Base-by-base conservation (phyloP, 192 early-diverging fungal species). In the Piromyces sp. region DNA sequence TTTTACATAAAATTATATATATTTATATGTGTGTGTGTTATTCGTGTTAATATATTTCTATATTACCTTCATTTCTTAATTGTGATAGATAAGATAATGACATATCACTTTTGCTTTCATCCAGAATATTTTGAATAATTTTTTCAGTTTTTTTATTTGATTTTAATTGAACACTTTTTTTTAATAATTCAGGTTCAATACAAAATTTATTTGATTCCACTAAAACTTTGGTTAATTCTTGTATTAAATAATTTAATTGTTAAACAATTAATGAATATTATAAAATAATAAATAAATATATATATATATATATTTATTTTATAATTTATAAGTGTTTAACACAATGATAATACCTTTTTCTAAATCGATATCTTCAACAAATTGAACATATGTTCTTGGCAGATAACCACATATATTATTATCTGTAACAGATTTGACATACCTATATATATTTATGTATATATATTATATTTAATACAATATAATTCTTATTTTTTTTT, bases 341-440 rank as follows among this genome's bases (percentile, higher is more conserved):
- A n/a, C n/a, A n/a, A n/a, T n/a, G n/a, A n/a, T n/a, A 31, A 1
- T 80, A 31, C 81, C 80, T 80, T 80, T 38, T 79, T 38, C 79
- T n/a, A 68, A 40, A 30, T 84, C 81, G 29, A 83, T 80, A n/a
- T 80, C 79, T 29, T 85, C 85, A 1, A 81, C 31, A 5, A 80
- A 80, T 15, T 81, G 83, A 19, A 90, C 82, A 83, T 89, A 90
- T 11, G 83, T 87, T 17, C 80, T 79, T 16, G 89, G 89, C 1
- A 88, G 83, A 79, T 84, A 90, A 0, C 89, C 89, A 68, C 84
- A 83, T 40, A 31, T 30, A 15, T 79, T 30, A 7, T 80, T 15
- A n/a, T 82, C 79, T 79, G 5, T 22, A 83, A 22, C 26, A 13
- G 82, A 82, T 26, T 82, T 40, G 15, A 83, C 31, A 84, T 37